Conservation (phyloP, 176 grass and related monocot species). For the Lolium rigidum region DNA sequence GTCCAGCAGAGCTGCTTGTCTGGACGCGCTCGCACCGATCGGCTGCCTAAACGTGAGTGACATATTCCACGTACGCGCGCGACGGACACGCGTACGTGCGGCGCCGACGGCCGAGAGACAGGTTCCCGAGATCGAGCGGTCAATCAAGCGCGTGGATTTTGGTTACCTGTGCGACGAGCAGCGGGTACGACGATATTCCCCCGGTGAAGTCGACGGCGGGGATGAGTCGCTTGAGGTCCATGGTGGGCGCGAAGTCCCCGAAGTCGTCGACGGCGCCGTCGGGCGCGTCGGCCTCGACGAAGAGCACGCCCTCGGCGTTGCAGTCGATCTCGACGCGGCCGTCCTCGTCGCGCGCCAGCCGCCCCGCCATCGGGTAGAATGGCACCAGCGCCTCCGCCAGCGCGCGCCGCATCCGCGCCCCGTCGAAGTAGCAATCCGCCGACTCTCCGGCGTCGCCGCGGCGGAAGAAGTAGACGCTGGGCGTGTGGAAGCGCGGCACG, state of each 20-base stretch:
- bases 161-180: constrained; percentile 87
- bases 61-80: not conserved
- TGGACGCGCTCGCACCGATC: not conserved
- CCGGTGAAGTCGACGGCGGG: constrained; percentile 80
- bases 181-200: constrained; percentile 79
- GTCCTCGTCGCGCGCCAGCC: constrained; percentile 79
- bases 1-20: not conserved
- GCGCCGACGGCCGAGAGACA: not conserved
- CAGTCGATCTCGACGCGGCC: constrained; percentile 91
- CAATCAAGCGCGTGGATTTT: no score
- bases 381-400: constrained; percentile 77
- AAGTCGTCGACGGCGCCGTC: constrained; percentile 68
- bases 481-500: constrained; percentile 87
- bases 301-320: constrained; percentile 75
- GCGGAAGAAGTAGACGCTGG: constrained; percentile 87
- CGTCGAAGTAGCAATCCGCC: constrained; percentile 61
- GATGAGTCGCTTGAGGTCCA: constrained; percentile 88
- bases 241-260: constrained; percentile 90
- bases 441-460: not conserved
- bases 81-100: not conserved
- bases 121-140: not conserved
- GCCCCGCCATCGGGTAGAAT: constrained; percentile 91
- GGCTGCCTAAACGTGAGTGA: not conserved
- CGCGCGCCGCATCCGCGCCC: constrained; percentile 58
- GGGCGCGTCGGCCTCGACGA: constrained; percentile 85